Evolutionary conservation across 179 eudicot genomes (phyloP).

Genomic region (Camellia oleifera): DNA sequence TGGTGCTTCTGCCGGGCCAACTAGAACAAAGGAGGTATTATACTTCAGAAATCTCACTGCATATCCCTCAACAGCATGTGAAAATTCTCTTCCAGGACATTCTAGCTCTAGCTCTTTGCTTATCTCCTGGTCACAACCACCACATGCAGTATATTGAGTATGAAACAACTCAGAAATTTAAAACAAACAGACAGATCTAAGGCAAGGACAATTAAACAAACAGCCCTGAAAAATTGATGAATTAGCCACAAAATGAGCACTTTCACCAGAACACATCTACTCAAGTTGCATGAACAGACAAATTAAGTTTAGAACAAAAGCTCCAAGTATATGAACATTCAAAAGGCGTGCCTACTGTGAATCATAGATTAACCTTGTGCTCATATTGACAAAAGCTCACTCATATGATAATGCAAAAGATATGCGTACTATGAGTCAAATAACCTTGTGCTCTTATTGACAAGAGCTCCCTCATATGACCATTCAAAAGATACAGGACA

Average conservation of each 20-base stretch:
- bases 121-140: conserved; percentile 34
- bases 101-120: conserved; percentile 39
- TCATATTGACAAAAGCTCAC: too few relatives aligned
- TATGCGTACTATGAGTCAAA: too few relatives aligned
- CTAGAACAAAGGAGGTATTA: conserved; percentile 29
- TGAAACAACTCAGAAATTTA: conserved; percentile 8
- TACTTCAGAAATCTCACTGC: conserved; percentile 70
- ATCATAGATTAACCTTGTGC: too few relatives aligned
- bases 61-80: conserved; percentile 56
- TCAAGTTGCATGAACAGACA: neutral
- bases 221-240: neutral
- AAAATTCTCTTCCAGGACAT: conserved; percentile 27
- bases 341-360: neutral
- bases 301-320: neutral
- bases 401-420: too few relatives aligned
- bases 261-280: neutral
- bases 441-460: too few relatives aligned
- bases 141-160: conserved; percentile 2
- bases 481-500: neutral
- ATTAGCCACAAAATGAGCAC: neutral
- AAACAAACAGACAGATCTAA: neutral
- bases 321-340: neutral
- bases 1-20: conserved; percentile 44
- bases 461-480: too few relatives aligned
- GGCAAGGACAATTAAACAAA: neutral